Base-by-base conservation (phyloP, 352 stramenopile species). In the Pythium dissimile region DNA sequence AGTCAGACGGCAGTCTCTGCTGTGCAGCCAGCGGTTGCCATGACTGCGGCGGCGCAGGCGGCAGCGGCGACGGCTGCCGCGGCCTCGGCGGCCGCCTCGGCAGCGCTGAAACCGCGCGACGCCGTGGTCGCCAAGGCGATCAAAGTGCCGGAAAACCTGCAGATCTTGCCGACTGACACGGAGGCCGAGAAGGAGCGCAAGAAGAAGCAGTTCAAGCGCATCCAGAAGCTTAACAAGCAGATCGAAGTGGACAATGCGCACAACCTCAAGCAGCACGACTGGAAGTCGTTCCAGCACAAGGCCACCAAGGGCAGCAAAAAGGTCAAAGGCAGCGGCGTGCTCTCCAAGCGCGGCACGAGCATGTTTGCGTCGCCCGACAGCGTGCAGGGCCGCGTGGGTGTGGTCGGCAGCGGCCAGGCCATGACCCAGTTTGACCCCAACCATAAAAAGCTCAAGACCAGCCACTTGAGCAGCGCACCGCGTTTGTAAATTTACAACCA, bases 311-410 rank as follows among this genome's bases (percentile, higher is more conserved):
- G 88, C 62, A 48, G 87, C 59, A 59, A n/a, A n/a, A n/a, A 60
- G 8, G 81, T 83, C 26, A 75, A 84, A 49, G 83, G 82, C 10
- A 90, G 79, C 42, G 77, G 79, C 28, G 85, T 87, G 62, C 69
- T 90, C 34, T 89, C 82, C 24, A 87, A 84, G 59, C 80, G 80
- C 16, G 88, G 88, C 51, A 86, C 71, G 20, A 96, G 85, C 63
- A 96, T 96, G 69, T 97, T 97, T 72, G 81, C 85, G 24, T 92
- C 86, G 6, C 86, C 89, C 9, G 88, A 94, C 37, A 86, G 75
- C 13, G 77, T 94, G 8, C 61, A 92, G 26, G 84, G 84, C 12
- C 88, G 81, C 32, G 89, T 96, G 8, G 89, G 89, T 12, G 89
- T 97, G 15, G 73, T 95, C 2, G 88, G 88, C 24, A 96, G 85